Evolutionary conservation across 2,329 filamentous ascomycete genomes (phyloP).

Genomic region (Fusarium scirpi): DNA sequence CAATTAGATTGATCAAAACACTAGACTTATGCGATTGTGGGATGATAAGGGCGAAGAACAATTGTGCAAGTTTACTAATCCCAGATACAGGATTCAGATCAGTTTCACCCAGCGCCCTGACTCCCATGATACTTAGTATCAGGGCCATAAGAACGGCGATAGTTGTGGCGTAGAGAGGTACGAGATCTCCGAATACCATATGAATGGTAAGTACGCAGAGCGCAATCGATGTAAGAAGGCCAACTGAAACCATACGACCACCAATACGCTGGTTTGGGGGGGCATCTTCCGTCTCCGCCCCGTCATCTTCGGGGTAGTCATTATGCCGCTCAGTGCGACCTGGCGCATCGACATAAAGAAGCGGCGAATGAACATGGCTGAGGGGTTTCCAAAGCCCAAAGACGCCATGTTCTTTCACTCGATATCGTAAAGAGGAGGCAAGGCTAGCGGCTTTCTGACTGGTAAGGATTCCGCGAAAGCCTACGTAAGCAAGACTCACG

Average conservation of each 20-base stretch:
- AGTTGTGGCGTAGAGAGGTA: conserved; percentile 81
- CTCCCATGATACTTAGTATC: conserved; percentile 79
- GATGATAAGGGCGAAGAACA: conserved; percentile 92
- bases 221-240: conserved; percentile 79
- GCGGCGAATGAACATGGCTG: conserved; percentile 42
- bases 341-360: conserved; percentile 30
- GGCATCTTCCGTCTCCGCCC: conserved; percentile 77
- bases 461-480: conserved; percentile 68
- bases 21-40: conserved; percentile 83
- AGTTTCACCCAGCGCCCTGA: conserved; percentile 79
- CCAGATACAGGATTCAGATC: conserved; percentile 97
- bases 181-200: conserved; percentile 83
- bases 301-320: conserved; percentile 43
- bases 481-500: conserved; percentile 85
- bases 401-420: conserved; percentile 37
- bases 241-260: conserved; percentile 75
- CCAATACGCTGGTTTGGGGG: conserved; percentile 86
- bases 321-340: conserved; percentile 9
- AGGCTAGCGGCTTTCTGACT: conserved; percentile 11
- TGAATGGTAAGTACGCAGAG: conserved; percentile 87
- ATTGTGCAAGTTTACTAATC: conserved; percentile 95
- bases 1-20: conserved; percentile 94
- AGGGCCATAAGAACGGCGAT: conserved; percentile 88
- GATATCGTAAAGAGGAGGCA: conserved; percentile 18
- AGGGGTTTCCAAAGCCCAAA: conserved; percentile 35